A percentile compares a stretch with the other conserved stretches of the same genome.
Conservation (phyloP, 208 protist species). For the Trypanosoma scelopori region DNA sequence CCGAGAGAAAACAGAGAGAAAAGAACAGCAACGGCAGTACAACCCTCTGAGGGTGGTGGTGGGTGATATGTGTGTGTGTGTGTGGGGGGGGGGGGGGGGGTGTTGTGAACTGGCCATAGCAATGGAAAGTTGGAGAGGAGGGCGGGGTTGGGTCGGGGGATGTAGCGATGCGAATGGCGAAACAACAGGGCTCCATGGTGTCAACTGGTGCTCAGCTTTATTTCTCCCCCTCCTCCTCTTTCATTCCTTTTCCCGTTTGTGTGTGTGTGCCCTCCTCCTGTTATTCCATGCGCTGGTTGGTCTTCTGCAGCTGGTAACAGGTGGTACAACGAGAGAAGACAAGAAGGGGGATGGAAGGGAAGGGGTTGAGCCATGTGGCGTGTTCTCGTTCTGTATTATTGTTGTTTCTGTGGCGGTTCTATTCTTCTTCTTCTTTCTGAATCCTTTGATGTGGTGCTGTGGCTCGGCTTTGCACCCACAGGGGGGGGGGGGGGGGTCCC, state of each 20-base stretch:
- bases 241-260: constrained; percentile 21
- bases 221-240: constrained; percentile 4
- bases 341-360: constrained; percentile 9
- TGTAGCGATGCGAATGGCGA: neutral
- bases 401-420: neutral
- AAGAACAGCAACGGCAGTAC: constrained; percentile 13
- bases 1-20: constrained; percentile 11
- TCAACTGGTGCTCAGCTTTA: neutral
- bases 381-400: neutral
- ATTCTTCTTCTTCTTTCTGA: too few relatives aligned
- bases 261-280: constrained; percentile 12
- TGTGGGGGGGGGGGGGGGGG: neutral
- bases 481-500: too few relatives aligned
- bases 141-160: neutral
- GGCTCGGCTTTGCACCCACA: too few relatives aligned
- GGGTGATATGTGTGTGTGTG: too few relatives aligned
- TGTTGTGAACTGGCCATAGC: too few relatives aligned
- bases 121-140: too few relatives aligned
- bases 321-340: neutral
- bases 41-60: too few relatives aligned
- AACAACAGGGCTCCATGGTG: neutral
- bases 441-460: too few relatives aligned
- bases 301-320: neutral
- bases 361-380: neutral
- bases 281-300: constrained; percentile 10